A percentile compares a stretch with the other conserved stretches of the same genome.
Evolutionary conservation across 1,139 yeast genomes (phyloP).

Genomic region (Lodderomyces beijingensis): DNA sequence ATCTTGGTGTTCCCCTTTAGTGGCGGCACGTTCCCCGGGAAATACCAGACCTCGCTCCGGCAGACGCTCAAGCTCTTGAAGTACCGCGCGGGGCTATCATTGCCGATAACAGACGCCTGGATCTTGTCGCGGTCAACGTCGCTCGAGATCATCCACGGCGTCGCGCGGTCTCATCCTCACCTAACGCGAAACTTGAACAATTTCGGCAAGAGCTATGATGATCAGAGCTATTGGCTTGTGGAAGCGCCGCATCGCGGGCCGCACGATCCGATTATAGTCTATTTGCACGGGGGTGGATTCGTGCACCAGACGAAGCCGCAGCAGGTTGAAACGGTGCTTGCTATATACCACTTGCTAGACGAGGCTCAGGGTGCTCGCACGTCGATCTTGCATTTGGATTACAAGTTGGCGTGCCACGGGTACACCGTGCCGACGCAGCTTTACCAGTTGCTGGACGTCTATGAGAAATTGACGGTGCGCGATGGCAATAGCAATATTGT

Average conservation of each 20-base stretch:
- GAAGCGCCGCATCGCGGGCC: conserved; percentile 21
- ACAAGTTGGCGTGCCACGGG: conserved; percentile 32
- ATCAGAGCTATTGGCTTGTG: conserved; percentile 35
- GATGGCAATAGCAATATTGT: conserved; percentile 28
- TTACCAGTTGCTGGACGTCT: conserved; percentile 29
- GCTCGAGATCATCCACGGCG: conserved; percentile 7
- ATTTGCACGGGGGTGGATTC: conserved; percentile 44
- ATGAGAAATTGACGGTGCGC: conserved; percentile 20
- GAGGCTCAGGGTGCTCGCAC: conserved; percentile 21
- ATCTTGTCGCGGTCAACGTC: conserved; percentile 5
- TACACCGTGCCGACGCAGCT: conserved; percentile 33
- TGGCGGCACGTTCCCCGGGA: conserved; percentile 11
- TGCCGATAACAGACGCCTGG: conserved; percentile 11
- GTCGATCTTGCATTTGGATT: conserved; percentile 36
- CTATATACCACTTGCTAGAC: conserved; percentile 28
- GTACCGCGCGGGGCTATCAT: conserved; percentile 8
- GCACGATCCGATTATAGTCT: conserved; percentile 35
- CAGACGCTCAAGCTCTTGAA: conserved; percentile 10
- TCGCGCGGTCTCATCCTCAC: conserved; percentile 8
- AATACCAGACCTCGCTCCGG: conserved; percentile 7
- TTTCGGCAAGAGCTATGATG: conserved; percentile 32
- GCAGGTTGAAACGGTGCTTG: conserved; percentile 29
- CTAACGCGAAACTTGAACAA: conserved; percentile 18
- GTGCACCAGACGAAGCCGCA: conserved; percentile 30
- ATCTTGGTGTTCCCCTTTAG: conserved; percentile 10